A percentile compares a stretch with the other conserved stretches of the same genome.
Conservation (phyloP, 768 basidiomycete species). For the Xerocomus spinulosus region DNA sequence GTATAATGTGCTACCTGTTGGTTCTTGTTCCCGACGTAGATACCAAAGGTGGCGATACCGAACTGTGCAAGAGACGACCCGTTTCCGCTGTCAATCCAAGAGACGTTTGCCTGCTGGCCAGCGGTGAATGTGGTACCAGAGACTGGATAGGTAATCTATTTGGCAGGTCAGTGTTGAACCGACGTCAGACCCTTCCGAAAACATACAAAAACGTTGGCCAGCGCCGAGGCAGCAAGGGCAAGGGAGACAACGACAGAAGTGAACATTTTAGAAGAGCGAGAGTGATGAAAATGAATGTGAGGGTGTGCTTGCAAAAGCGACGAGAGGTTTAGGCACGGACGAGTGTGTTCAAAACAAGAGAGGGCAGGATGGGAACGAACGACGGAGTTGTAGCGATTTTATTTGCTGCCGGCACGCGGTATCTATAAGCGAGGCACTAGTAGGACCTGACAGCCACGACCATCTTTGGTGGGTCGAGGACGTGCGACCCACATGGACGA, state of each 20-base stretch:
- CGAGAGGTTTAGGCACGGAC: neutral
- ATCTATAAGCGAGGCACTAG: neutral
- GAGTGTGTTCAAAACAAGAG: neutral
- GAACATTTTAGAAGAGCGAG: conserved; percentile 46
- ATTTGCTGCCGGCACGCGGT: neutral
- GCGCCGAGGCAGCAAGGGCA: conserved; percentile 47
- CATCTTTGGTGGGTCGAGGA: neutral
- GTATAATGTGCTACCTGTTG: conserved; percentile 47
- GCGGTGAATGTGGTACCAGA: conserved; percentile 42
- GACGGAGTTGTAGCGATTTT: conserved; percentile 33
- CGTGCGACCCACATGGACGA: conserved; percentile 3
- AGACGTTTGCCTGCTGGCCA: conserved; percentile 46
- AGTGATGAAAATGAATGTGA: conserved; percentile 24
- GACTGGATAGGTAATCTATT: conserved; percentile 57
- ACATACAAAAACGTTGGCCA: conserved; percentile 57
- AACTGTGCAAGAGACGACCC: conserved; percentile 48
- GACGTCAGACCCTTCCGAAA: neutral
- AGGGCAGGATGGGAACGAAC: neutral
- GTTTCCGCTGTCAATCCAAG: conserved; percentile 55
- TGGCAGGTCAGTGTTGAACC: conserved; percentile 1
- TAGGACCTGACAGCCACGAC: neutral
- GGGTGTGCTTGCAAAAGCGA: conserved; percentile 5
- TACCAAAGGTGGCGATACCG: conserved; percentile 47
- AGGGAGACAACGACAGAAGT: conserved; percentile 44
- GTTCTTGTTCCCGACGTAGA: conserved; percentile 59